Conservation (phyloP, 148 eudicot species). For the Rhododendron kiyosumense region DNA sequence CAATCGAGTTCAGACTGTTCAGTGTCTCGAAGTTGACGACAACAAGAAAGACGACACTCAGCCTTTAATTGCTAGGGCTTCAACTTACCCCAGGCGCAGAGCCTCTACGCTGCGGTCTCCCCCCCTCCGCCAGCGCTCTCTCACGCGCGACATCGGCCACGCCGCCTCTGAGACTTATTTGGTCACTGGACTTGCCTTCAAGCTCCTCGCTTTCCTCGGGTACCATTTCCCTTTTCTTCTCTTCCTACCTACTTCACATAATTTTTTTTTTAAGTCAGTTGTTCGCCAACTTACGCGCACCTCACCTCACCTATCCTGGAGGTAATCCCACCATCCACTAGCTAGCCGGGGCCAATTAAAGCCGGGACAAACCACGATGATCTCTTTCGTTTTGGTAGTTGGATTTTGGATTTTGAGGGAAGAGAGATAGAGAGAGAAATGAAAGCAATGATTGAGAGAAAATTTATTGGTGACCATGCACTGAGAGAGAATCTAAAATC, state of each 20-base stretch:
- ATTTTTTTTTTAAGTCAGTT: no score
- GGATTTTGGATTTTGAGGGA: no score
- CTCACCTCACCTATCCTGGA: no score
- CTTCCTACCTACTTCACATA: neutral
- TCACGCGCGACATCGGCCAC: constrained; percentile 58
- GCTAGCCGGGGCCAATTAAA: neutral
- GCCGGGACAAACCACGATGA: neutral
- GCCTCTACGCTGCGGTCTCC: neutral
- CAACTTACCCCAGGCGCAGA: constrained; percentile 14
- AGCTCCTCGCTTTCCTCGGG: constrained; percentile 81
- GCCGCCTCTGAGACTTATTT: constrained; percentile 90
- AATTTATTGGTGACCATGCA: no score
- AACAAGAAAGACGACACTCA: neutral
- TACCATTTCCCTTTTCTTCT: constrained; percentile 20
- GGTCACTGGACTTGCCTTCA: constrained; percentile 63
- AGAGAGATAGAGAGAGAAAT: no score
- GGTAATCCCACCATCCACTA: neutral
- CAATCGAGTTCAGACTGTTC: neutral
- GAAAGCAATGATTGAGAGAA: no score
- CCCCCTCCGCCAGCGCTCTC: constrained; percentile 34
- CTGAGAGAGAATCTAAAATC: no score
- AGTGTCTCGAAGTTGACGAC: neutral
- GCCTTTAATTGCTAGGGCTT: constrained; percentile 11
- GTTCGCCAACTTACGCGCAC: neutral
- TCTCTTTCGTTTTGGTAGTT: no score